phyloP scores from a whole-genome alignment of 2,329 filamentous ascomycete genomes.

The Aureobasidium musti region DNA sequence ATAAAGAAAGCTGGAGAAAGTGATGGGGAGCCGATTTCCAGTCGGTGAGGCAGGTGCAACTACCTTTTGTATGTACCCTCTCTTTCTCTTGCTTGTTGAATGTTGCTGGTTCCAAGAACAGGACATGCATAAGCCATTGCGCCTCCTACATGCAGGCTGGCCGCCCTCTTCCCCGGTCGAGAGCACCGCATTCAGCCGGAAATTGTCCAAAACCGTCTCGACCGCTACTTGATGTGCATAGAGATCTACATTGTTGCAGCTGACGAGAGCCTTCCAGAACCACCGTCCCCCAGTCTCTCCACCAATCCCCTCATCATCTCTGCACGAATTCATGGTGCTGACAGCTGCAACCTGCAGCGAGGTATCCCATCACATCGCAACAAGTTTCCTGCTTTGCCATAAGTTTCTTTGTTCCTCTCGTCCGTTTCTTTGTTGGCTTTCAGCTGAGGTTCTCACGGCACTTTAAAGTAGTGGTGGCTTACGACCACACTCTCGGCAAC shows the following conservation, averaged over 20 bases:
- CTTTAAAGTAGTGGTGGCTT: conserved; percentile 9
- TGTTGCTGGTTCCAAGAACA: conserved; percentile 13
- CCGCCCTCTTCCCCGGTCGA: conserved; percentile 11
- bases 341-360: neutral
- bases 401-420: neutral
- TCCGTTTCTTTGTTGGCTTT: neutral
- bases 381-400: neutral
- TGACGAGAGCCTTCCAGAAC: conserved; percentile 27
- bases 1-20: neutral
- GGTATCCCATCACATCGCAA: too few relatives aligned
- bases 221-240: neutral
- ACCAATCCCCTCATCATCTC: neutral
- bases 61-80: conserved; percentile 21
- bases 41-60: neutral
- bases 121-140: conserved; percentile 19
- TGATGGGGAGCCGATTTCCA: conserved; percentile 9
- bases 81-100: neutral
- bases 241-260: conserved; percentile 24
- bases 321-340: neutral
- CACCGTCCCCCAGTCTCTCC: conserved; percentile 1
- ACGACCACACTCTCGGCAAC: neutral
- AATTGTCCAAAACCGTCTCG: conserved; percentile 9
- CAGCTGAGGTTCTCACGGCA: neutral
- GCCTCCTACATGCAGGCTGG: conserved; percentile 1
- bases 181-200: conserved; percentile 21